Conservation (phyloP, 2,329 filamentous ascomycete genomes). For the Fusarium hostae region DNA sequence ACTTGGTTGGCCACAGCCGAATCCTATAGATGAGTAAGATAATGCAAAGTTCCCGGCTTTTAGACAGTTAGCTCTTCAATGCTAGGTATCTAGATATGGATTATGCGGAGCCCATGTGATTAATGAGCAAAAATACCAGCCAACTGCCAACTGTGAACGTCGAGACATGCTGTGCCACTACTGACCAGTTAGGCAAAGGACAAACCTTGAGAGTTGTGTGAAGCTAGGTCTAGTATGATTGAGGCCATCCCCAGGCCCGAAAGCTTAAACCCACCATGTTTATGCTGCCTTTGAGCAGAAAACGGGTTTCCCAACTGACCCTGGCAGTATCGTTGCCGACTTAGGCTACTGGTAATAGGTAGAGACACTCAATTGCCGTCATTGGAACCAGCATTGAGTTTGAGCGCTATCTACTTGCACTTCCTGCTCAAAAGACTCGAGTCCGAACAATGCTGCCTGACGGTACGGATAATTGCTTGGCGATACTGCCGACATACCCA, state of each 20-base stretch:
- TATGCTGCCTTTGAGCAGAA: not conserved
- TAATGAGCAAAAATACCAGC: too few species aligned
- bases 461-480: slow-evolving; percentile 1
- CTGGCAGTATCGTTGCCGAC: not conserved
- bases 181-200: not conserved
- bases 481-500: slow-evolving; percentile 13
- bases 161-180: not conserved
- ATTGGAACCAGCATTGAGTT: not conserved
- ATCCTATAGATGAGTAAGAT: not conserved
- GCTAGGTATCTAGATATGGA: not conserved
- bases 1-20: not conserved
- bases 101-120: too few species aligned
- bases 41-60: not conserved
- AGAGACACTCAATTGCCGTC: not conserved
- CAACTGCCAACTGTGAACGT: not conserved
- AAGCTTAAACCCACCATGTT: slow-evolving; percentile 16
- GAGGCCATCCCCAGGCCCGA: slow-evolving; percentile 20
- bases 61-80: not conserved
- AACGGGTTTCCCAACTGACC: not conserved
- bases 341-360: not conserved
- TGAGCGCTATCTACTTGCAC: not conserved
- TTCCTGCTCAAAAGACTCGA: slow-evolving; percentile 1
- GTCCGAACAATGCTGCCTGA: slow-evolving; percentile 4
- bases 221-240: not conserved
- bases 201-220: not conserved